Percentiles rank a stretch among this genome's conserved stretches.
phyloP scores from a whole-genome alignment of 441 rosid species.

The Jatropha multifida region DNA sequence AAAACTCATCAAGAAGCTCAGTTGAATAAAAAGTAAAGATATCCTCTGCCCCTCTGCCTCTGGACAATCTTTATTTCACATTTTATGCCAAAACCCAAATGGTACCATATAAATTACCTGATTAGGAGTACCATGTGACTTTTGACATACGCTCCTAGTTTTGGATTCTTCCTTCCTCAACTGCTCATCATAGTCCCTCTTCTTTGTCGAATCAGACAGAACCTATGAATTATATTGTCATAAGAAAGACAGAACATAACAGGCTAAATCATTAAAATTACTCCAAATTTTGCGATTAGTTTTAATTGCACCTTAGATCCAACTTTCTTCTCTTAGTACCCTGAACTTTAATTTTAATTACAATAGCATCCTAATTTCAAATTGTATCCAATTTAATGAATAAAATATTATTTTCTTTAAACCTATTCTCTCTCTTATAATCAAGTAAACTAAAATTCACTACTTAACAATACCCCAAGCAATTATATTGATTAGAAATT shows the following conservation, averaged over 20 bases:
- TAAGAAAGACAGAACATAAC: constrained; percentile 14
- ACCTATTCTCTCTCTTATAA: too few species aligned
- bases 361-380: too few species aligned
- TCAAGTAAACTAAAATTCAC: too few species aligned
- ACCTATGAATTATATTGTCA: constrained; percentile 50
- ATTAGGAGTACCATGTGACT: constrained; percentile 49
- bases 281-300: too few species aligned
- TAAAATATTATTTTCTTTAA: too few species aligned
- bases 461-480: too few species aligned
- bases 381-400: too few species aligned
- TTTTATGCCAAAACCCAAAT: background rate
- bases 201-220: constrained; percentile 85
- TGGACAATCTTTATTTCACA: background rate
- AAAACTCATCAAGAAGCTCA: background rate
- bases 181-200: constrained; percentile 94
- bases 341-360: too few species aligned
- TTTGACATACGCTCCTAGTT: constrained; percentile 76
- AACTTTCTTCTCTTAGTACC: too few species aligned
- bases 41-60: background rate
- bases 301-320: too few species aligned
- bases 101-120: constrained; percentile 48
- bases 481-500: too few species aligned
- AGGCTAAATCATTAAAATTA: background rate
- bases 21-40: background rate
- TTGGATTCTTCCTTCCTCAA: constrained; percentile 78